Evolutionary conservation across 2,329 filamentous ascomycete species (phyloP).

Genomic region (Raffaelea ambrosiae): DNA sequence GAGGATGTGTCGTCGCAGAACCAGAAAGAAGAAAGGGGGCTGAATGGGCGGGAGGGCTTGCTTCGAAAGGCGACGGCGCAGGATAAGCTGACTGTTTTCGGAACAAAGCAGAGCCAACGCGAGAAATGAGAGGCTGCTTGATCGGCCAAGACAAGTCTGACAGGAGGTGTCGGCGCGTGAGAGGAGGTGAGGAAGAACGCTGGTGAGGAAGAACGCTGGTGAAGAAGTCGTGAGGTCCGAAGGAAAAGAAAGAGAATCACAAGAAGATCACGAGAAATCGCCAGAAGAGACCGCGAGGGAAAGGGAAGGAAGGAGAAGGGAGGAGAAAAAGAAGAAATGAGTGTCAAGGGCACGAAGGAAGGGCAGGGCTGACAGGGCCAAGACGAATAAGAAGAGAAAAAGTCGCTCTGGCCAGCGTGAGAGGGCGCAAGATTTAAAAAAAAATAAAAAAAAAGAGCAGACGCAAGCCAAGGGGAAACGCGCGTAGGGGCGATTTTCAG

Average conservation of each 20-base stretch:
- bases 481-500: no score
- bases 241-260: background rate
- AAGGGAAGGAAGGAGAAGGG: background rate
- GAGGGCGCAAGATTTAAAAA: background rate
- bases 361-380: background rate
- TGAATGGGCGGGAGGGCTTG: no score
- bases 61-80: no score
- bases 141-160: no score
- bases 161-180: no score
- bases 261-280: background rate
- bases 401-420: background rate
- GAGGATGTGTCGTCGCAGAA: no score
- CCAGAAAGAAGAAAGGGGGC: no score
- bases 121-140: no score
- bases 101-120: no score
- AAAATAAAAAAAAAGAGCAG: background rate
- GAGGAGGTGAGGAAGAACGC: background rate
- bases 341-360: no score
- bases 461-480: background rate
- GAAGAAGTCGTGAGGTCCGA: background rate
- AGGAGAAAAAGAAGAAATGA: constrained; percentile 1
- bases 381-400: background rate
- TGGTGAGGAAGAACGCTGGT: background rate
- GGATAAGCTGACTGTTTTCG: no score
- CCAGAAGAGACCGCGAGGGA: background rate